Evolutionary conservation across 1,139 yeast species (phyloP).

Genomic region (Spencermartinsiella ligniputridi): DNA sequence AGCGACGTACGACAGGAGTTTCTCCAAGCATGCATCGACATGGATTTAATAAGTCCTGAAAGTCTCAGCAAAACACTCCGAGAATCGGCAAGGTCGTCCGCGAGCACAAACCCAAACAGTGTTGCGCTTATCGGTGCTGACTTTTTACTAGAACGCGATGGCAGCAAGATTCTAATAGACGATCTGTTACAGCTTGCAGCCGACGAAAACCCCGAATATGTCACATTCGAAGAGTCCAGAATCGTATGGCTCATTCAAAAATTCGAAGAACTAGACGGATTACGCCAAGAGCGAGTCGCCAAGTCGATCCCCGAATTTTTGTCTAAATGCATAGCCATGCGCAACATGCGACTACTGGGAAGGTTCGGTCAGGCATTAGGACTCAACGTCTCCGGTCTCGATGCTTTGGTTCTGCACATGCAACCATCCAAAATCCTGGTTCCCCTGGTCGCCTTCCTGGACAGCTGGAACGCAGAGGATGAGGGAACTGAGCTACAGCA

Average conservation of each 20-base stretch:
- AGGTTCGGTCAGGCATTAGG: conserved; percentile 47
- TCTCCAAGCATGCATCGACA: conserved; percentile 47
- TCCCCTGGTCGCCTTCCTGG: conserved; percentile 35
- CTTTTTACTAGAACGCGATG: conserved; percentile 10
- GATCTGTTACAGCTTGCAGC: conserved; percentile 18
- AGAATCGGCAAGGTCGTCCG: conserved; percentile 31
- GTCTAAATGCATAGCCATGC: conserved; percentile 20
- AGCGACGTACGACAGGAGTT: conserved; percentile 54
- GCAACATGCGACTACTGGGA: conserved; percentile 36
- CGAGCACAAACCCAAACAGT: conserved; percentile 13
- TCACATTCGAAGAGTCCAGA: conserved; percentile 23
- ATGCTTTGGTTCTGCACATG: conserved; percentile 37
- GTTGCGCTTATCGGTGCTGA: conserved; percentile 7
- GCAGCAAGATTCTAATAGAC: conserved; percentile 17
- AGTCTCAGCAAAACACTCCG: conserved; percentile 45
- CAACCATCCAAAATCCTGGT: conserved; percentile 24
- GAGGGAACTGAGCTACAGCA: conserved; percentile 63
- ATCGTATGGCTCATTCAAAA: conserved; percentile 20
- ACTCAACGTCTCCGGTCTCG: conserved; percentile 40
- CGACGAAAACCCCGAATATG: conserved; percentile 27
- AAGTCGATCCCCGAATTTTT: conserved; percentile 18
- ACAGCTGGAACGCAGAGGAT: conserved; percentile 32
- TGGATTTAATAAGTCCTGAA: conserved; percentile 39
- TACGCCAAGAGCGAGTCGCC: conserved; percentile 26
- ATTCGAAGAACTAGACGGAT: conserved; percentile 29